phyloP scores from a whole-genome alignment of 2,329 filamentous ascomycete genomes.

The Tolypocladium tundrense region DNA sequence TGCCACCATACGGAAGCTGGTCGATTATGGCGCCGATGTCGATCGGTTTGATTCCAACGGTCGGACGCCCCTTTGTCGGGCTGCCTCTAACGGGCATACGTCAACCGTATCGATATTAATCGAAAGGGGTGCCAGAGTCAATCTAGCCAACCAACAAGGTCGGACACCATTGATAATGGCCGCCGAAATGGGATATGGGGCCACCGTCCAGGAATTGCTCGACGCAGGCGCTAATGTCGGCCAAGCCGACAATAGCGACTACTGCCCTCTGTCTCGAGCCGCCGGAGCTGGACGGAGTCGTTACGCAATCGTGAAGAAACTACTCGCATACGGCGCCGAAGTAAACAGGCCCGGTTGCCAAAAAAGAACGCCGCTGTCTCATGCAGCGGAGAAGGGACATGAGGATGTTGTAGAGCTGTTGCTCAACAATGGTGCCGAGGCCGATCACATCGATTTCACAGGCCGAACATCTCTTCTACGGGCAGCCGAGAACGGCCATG shows the following conservation, averaged over 20 bases:
- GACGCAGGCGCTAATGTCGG: not conserved
- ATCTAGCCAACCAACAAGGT: not conserved
- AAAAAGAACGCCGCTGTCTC: not conserved
- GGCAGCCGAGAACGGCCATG: not conserved
- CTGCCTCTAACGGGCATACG: not conserved
- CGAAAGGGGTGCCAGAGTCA: not conserved
- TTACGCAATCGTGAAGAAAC: not conserved
- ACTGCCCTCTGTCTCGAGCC: not conserved
- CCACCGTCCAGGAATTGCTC: not conserved
- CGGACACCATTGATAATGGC: not conserved
- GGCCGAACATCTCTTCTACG: not conserved
- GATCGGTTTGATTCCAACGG: not conserved
- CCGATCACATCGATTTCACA: not conserved
- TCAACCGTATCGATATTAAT: not conserved
- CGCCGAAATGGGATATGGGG: not conserved
- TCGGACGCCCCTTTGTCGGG: not conserved
- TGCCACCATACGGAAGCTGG: slow-evolving; percentile 2
- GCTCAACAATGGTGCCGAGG: not conserved
- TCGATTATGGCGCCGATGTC: slow-evolving; percentile 3
- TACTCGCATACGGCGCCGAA: not conserved
- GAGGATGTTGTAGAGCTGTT: not conserved
- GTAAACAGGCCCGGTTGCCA: not conserved
- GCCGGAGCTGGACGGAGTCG: not conserved
- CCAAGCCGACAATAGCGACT: accelerated
- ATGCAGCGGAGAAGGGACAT: not conserved